These are phyloP conservation scores for Ophiostoma sp. DNA, from an alignment of 2,329 filamentous ascomycete species.

Conservation along the genomic window DNA sequence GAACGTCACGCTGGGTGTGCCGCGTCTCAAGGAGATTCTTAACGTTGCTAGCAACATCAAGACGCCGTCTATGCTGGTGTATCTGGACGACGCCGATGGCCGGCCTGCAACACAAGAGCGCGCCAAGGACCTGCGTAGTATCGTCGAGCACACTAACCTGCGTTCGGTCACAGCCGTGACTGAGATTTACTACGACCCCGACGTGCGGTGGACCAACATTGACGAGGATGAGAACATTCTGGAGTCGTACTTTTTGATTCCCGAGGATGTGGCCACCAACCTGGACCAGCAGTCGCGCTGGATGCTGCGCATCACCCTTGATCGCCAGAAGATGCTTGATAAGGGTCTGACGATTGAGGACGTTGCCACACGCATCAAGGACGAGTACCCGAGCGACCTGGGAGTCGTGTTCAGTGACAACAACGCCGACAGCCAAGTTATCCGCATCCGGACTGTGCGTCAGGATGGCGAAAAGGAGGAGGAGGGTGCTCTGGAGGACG, in stretches of 20 bases:
- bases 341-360: constrained; percentile 89
- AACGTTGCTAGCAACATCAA: constrained; percentile 98
- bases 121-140: constrained; percentile 79
- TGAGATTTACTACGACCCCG: constrained; percentile 96
- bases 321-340: constrained; percentile 90
- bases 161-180: constrained; percentile 86
- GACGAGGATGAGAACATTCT: constrained; percentile 88
- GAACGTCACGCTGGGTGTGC: constrained; percentile 97
- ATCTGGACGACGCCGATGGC: constrained; percentile 58
- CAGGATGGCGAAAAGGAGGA: constrained; percentile 69
- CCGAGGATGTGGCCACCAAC: constrained; percentile 62
- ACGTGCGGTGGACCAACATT: constrained; percentile 79
- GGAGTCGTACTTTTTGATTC: constrained; percentile 92
- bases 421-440: constrained; percentile 91
- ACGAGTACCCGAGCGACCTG: constrained; percentile 77
- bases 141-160: constrained; percentile 90
- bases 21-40: constrained; percentile 97
- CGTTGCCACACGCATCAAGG: constrained; percentile 83
- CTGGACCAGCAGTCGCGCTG: constrained; percentile 81
- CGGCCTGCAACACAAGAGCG: constrained; percentile 60
- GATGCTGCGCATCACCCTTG: constrained; percentile 88
- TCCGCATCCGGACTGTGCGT: constrained; percentile 79
- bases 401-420: constrained; percentile 96
- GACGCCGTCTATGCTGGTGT: constrained; percentile 94
- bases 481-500: constrained; percentile 64